Conservation (phyloP, 2,329 filamentous ascomycete species). For the Xylogone sp. region DNA sequence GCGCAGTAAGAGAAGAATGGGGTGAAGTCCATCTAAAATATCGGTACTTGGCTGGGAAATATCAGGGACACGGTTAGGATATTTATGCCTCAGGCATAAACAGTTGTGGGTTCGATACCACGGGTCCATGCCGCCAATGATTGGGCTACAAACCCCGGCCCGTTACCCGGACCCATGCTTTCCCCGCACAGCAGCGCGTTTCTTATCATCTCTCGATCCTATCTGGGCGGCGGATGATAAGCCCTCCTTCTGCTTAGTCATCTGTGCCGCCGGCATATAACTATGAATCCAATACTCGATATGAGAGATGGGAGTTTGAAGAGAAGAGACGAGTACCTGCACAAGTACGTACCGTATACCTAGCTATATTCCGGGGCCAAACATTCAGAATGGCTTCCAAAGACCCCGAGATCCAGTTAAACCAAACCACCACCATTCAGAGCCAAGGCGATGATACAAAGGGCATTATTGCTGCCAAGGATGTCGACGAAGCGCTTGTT, state of each 20-base stretch:
- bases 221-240: background rate
- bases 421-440: background rate
- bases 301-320: slow-evolving; percentile 13
- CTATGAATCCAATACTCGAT: slow-evolving; percentile 15
- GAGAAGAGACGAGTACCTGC: background rate
- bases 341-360: no score
- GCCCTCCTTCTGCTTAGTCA: background rate
- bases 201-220: background rate
- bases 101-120: no score
- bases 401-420: background rate
- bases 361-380: background rate
- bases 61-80: no score
- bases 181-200: background rate
- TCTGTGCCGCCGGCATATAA: no score
- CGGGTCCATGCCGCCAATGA: background rate
- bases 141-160: background rate
- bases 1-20: background rate
- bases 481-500: background rate
- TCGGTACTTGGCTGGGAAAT: no score
- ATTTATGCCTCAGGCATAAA: background rate
- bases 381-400: background rate
- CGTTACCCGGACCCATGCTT: background rate
- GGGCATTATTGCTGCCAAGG: background rate
- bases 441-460: background rate
- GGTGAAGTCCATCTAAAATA: no score